These are phyloP conservation scores for Choiromyces venosus DNA, from an alignment of 495 filamentous ascomycete species.

Conservation along the genomic window DNA sequence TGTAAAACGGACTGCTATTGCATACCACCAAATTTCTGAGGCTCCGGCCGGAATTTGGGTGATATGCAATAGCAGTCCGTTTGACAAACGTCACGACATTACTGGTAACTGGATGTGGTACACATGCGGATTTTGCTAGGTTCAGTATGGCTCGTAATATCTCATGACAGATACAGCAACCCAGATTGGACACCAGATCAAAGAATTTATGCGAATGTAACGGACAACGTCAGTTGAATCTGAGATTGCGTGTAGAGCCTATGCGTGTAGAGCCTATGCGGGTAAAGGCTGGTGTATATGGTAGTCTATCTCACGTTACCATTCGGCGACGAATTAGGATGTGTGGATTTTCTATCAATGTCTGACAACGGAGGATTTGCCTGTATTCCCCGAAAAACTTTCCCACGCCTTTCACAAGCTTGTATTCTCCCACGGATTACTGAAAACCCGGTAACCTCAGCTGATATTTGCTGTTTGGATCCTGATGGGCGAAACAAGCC, in stretches of 20 bases:
- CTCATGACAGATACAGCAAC: not conserved
- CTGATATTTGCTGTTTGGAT: not conserved
- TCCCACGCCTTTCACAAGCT: not conserved
- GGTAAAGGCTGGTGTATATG: not conserved
- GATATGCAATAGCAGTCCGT: too few species aligned
- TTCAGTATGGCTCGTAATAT: not conserved
- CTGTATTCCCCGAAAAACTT: not conserved
- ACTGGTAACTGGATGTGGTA: not conserved
- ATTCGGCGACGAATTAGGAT: not conserved
- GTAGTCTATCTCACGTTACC: not conserved
- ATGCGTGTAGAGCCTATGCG: not conserved
- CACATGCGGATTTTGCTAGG: not conserved
- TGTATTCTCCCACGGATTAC: not conserved
- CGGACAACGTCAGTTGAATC: not conserved
- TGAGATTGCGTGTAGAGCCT: not conserved
- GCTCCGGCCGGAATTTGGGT: too few species aligned
- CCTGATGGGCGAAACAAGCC: not conserved
- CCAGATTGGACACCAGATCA: not conserved
- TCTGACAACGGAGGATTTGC: not conserved
- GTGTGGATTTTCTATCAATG: not conserved
- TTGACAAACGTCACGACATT: too few species aligned
- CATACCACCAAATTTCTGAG: too few species aligned
- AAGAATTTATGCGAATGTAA: not conserved
- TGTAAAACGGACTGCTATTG: too few species aligned
- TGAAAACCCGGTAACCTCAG: not conserved